phyloP scores from a whole-genome alignment of 345 rosid species.

The Eucalyptus curtisii region DNA sequence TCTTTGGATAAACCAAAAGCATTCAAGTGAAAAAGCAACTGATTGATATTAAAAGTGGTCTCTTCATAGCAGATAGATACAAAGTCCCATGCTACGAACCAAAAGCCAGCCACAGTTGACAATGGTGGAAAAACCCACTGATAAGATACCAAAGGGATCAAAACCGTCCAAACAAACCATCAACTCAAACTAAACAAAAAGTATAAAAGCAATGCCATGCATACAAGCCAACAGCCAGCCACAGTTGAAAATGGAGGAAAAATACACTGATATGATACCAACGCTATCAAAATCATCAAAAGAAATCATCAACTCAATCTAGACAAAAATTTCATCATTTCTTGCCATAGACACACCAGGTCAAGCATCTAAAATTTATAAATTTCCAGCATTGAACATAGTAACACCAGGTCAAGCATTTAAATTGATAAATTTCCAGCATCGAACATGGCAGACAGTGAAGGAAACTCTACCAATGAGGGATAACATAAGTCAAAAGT shows the following conservation, averaged over 20 bases:
- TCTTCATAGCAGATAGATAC: background rate
- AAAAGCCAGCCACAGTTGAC: background rate
- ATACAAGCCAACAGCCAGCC: background rate
- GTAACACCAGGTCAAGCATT: background rate
- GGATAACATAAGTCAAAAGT: background rate
- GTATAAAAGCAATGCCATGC: background rate
- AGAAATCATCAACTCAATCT: background rate
- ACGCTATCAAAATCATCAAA: background rate
- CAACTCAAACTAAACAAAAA: background rate
- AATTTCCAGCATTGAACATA: background rate
- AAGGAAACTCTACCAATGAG: background rate
- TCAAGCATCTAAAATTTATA: background rate
- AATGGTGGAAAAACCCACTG: background rate
- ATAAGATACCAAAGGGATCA: background rate
- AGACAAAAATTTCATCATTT: background rate
- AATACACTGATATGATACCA: background rate
- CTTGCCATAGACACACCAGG: background rate
- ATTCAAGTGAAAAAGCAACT: background rate
- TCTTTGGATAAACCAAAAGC: background rate
- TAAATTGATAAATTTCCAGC: background rate
- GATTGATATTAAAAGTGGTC: background rate
- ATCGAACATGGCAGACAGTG: background rate
- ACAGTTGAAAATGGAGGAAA: background rate
- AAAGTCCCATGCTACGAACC: background rate
- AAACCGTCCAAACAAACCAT: background rate